A percentile compares a stretch with the other conserved stretches of the same genome.
Conservation (phyloP, 345 rosid species). For the Arabidopsis arenosa region DNA sequence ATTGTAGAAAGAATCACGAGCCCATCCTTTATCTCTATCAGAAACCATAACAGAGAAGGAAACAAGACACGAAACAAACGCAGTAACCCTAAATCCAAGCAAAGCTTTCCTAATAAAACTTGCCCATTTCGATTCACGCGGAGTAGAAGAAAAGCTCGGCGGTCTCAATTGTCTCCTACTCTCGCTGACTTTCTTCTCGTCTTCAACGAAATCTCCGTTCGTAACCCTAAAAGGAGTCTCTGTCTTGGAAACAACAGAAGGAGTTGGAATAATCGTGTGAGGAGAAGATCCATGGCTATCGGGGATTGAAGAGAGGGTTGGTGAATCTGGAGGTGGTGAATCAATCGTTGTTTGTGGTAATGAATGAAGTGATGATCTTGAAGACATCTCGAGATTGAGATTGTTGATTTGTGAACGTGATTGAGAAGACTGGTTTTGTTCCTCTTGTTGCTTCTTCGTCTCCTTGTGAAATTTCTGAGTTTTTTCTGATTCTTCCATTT, state of each 20-base stretch:
- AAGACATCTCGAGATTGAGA: constrained; percentile 35
- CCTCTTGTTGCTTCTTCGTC: background rate
- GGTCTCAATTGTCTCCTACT: constrained; percentile 51
- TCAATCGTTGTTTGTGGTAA: constrained; percentile 41
- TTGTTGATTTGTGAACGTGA: background rate
- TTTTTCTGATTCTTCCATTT: constrained; percentile 37
- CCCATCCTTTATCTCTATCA: constrained; percentile 89
- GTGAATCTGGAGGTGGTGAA: constrained; percentile 52
- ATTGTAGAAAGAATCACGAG: constrained; percentile 76
- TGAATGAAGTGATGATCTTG: constrained; percentile 43
- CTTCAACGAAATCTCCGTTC: constrained; percentile 35
- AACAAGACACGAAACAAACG: constrained; percentile 66
- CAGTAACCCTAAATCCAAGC: constrained; percentile 67
- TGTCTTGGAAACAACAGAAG: constrained; percentile 37
- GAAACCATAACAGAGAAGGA: constrained; percentile 82
- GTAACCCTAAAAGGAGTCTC: constrained; percentile 44
- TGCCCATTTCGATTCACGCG: constrained; percentile 58
- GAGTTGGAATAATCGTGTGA: constrained; percentile 37
- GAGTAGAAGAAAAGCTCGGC: constrained; percentile 45
- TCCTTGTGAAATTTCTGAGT: constrained; percentile 18
- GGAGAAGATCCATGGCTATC: constrained; percentile 55
- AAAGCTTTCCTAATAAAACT: constrained; percentile 50
- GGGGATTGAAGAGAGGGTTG: constrained; percentile 51
- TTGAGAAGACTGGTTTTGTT: background rate
- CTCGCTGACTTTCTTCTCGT: constrained; percentile 41